Percentiles rank a stretch among this genome's conserved stretches.
Evolutionary conservation across 2,329 filamentous ascomycete genomes (phyloP).

Genomic region (Xylogone sp.): DNA sequence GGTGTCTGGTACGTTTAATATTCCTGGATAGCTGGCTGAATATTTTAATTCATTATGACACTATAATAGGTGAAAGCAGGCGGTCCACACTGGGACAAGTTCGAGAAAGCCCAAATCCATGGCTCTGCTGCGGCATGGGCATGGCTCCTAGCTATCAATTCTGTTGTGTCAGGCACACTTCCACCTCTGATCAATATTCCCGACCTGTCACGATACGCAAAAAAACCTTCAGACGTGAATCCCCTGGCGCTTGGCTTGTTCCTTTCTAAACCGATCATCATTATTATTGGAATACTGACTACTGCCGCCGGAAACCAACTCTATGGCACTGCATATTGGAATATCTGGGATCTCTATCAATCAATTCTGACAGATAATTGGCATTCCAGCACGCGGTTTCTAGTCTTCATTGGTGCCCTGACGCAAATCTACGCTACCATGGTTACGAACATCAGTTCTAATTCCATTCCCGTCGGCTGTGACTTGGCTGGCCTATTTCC

Average conservation of each 20-base stretch:
- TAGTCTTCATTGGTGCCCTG: constrained; percentile 42
- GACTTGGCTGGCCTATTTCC: constrained; percentile 49
- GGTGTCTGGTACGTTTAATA: constrained; percentile 53
- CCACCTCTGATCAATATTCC: constrained; percentile 34
- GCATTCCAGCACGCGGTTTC: constrained; percentile 30
- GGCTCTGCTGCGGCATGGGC: constrained; percentile 7
- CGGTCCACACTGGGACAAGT: neutral
- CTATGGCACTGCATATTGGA: constrained; percentile 36
- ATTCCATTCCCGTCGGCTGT: constrained; percentile 46
- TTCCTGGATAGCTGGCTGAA: constrained; percentile 19
- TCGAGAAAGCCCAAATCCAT: neutral
- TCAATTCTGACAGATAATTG: constrained; percentile 21
- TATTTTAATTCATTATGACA: neutral
- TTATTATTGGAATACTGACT: constrained; percentile 48
- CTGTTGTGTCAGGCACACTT: constrained; percentile 26
- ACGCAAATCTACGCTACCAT: constrained; percentile 49
- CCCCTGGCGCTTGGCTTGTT: constrained; percentile 1
- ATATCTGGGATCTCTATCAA: constrained; percentile 43
- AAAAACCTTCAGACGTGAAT: constrained; percentile 10
- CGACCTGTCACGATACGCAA: constrained; percentile 35
- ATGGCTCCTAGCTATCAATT: constrained; percentile 24
- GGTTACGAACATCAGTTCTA: constrained; percentile 49
- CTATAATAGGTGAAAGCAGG: neutral
- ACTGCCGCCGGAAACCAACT: constrained; percentile 48
- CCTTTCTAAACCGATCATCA: constrained; percentile 2